Conservation (phyloP, 2,329 filamentous ascomycete genomes). For the Fusarium brachygibbosum region DNA sequence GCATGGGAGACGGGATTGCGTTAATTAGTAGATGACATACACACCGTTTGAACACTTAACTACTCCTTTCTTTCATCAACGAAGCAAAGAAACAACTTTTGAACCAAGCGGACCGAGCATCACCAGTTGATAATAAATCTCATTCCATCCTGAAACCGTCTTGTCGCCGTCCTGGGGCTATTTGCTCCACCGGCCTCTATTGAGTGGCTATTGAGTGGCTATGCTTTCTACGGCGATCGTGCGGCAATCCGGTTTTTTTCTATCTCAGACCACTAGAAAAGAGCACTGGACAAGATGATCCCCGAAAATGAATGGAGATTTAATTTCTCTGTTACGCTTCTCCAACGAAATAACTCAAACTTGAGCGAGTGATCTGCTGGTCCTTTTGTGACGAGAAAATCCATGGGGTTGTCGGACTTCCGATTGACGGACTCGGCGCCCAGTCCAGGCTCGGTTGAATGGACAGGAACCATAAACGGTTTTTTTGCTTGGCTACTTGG, state of each 20-base stretch:
- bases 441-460: neutral
- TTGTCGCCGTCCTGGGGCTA: neutral
- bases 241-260: slow-evolving; percentile 30
- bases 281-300: neutral
- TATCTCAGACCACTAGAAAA: neutral
- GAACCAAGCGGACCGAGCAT: neutral
- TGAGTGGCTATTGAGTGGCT: neutral
- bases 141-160: slow-evolving; percentile 19
- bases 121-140: neutral
- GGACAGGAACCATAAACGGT: neutral
- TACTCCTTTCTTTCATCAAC: neutral
- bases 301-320: slow-evolving; percentile 24
- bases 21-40: neutral
- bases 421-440: slow-evolving; percentile 24
- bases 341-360: neutral
- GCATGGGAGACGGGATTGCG: neutral
- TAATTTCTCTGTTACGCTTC: slow-evolving; percentile 1
- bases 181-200: slow-evolving; percentile 3
- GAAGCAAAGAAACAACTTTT: neutral
- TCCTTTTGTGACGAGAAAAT: neutral
- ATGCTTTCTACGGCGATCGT: slow-evolving; percentile 29
- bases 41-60: neutral
- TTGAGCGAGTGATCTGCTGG: neutral
- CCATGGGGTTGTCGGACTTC: neutral
- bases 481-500: slow-evolving; percentile 22